Conservation (phyloP, 1,284 basidiomycete genomes). For the Pseudomicrostroma phylloplanum region DNA sequence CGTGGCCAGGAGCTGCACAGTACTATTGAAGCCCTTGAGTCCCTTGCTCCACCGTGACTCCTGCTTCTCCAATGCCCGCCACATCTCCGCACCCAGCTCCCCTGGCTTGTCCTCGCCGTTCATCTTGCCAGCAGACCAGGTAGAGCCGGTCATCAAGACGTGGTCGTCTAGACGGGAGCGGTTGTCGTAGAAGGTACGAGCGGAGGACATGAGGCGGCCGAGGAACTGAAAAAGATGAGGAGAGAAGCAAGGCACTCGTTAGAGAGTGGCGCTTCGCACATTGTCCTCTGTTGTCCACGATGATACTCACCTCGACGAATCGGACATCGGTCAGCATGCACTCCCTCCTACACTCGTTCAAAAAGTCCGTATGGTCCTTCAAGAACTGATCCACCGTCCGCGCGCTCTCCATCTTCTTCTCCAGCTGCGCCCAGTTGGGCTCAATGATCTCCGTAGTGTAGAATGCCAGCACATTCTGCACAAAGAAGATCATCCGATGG, state of each 20-base stretch:
- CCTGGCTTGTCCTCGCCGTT: conserved; percentile 10
- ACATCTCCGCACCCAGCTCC: conserved; percentile 13
- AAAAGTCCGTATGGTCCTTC: conserved; percentile 47
- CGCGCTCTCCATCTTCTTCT: conserved; percentile 34
- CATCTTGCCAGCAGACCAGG: conserved; percentile 6
- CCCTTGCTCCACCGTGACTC: conserved; percentile 38
- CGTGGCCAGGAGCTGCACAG: conserved; percentile 44
- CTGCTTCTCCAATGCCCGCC: conserved; percentile 25
- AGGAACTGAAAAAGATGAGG: conserved; percentile 19
- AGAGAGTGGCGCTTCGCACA: not conserved
- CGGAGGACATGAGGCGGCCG: conserved; percentile 32
- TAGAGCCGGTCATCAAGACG: conserved; percentile 14
- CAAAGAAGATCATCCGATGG: conserved; percentile 45
- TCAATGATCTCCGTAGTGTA: conserved; percentile 45
- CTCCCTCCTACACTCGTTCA: conserved; percentile 45
- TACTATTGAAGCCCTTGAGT: conserved; percentile 40
- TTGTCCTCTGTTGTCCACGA: not conserved
- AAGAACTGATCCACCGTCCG: conserved; percentile 48
- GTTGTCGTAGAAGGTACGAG: conserved; percentile 40
- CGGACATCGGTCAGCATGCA: conserved; percentile 47
- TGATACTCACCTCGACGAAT: conserved; percentile 28
- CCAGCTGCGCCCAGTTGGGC: conserved; percentile 45
- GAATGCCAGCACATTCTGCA: conserved; percentile 47
- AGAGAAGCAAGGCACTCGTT: not conserved
- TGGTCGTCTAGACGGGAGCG: conserved; percentile 34